Percentiles rank a stretch among this genome's conserved stretches.
These are phyloP conservation scores for Boechera divaricarpa DNA, from an alignment of 345 rosid genomes.

Conservation along the genomic window DNA sequence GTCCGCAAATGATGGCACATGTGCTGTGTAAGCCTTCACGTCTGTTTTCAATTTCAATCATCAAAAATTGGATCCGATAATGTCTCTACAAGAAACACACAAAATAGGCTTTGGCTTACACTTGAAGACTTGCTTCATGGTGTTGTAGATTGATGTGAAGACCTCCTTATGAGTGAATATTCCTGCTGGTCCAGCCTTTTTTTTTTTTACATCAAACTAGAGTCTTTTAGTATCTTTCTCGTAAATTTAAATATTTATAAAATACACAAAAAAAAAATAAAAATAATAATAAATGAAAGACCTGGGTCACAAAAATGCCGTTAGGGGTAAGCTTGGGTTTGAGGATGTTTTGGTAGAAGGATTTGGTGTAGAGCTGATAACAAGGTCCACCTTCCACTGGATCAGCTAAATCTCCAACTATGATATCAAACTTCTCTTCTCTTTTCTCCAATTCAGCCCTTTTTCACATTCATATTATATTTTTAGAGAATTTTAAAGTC, in stretches of 20 bases:
- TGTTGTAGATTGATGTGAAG: conserved; percentile 87
- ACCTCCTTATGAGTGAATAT: conserved; percentile 95
- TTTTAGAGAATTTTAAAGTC: neutral
- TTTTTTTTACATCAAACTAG: neutral
- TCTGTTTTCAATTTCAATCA: conserved; percentile 51
- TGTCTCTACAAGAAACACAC: neutral
- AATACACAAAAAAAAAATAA: neutral
- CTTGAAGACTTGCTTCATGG: conserved; percentile 88
- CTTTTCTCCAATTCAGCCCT: conserved; percentile 86
- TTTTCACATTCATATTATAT: conserved; percentile 28
- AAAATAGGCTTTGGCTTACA: conserved; percentile 52
- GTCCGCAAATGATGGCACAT: conserved; percentile 95
- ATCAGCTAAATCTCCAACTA: conserved; percentile 96
- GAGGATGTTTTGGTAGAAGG: conserved; percentile 75
- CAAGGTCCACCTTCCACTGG: conserved; percentile 99
- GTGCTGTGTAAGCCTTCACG: conserved; percentile 89
- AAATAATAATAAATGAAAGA: conserved; percentile 20
- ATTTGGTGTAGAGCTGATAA: conserved; percentile 94
- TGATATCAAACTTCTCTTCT: conserved; percentile 77
- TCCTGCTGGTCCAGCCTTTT: conserved; percentile 97
- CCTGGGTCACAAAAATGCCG: conserved; percentile 97
- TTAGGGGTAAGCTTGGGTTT: conserved; percentile 77
- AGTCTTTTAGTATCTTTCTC: neutral
- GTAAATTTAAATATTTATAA: neutral
- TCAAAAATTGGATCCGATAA: neutral